A percentile compares a stretch with the other conserved stretches of the same genome.
phyloP scores from a whole-genome alignment of 805 yeast species.

The Cyberlindnera americana region DNA sequence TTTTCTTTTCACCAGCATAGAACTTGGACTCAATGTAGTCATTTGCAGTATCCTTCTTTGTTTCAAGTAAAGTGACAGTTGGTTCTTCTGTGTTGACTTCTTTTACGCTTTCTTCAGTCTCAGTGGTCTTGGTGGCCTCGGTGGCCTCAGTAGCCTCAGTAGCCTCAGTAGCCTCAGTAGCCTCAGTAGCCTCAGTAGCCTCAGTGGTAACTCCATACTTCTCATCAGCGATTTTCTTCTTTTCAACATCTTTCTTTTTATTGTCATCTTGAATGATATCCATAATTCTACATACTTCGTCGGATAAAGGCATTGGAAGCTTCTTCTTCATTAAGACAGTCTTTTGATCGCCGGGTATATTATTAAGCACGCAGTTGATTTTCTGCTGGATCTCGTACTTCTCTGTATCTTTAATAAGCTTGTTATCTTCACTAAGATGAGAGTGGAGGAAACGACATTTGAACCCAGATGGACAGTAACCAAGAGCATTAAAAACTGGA shows the following conservation, averaged over 20 bases:
- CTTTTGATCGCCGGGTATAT: constrained; percentile 43
- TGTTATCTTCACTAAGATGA: constrained; percentile 52
- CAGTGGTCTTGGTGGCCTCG: neutral
- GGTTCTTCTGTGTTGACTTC: neutral
- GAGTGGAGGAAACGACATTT: constrained; percentile 88
- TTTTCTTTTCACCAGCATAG: constrained; percentile 78
- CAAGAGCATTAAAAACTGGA: constrained; percentile 79
- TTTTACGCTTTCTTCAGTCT: constrained; percentile 1
- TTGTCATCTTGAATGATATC: constrained; percentile 49
- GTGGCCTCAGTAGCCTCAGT: neutral
- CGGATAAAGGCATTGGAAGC: constrained; percentile 55
- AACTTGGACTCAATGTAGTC: constrained; percentile 75
- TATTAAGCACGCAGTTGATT: constrained; percentile 59
- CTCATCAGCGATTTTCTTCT: constrained; percentile 20
- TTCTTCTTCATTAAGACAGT: constrained; percentile 43
- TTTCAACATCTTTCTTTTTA: constrained; percentile 34
- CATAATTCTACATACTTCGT: constrained; percentile 55
- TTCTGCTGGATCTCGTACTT: constrained; percentile 33
- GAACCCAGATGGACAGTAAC: constrained; percentile 88
- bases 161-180: no score
- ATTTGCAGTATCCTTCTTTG: constrained; percentile 36
- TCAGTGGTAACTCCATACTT: neutral
- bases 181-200: neutral
- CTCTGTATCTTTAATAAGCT: constrained; percentile 42
- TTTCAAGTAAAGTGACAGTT: constrained; percentile 14